Conservation (phyloP, 148 eudicot species). For the Bassia scoparia region DNA sequence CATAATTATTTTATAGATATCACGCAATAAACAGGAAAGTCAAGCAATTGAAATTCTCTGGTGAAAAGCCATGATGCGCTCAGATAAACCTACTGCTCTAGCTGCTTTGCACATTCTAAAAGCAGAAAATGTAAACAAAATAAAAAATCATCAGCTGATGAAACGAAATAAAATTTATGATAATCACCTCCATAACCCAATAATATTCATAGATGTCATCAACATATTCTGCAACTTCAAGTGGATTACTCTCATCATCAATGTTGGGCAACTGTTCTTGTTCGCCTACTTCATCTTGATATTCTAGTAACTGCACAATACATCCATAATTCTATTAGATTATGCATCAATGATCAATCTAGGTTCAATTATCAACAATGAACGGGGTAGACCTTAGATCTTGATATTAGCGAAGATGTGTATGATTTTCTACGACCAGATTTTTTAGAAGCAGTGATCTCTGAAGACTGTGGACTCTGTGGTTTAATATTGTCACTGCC, state of each 20-base stretch:
- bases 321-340: slow-evolving; percentile 14
- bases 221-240: slow-evolving; percentile 90
- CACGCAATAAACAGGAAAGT: neutral
- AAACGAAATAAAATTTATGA: slow-evolving; percentile 1
- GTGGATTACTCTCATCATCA: slow-evolving; percentile 71
- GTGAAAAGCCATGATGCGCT: neutral
- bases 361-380: neutral
- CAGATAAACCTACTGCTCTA: neutral
- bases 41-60: neutral
- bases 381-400: slow-evolving; percentile 56
- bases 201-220: slow-evolving; percentile 89
- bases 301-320: slow-evolving; percentile 46
- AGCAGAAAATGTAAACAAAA: neutral
- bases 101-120: neutral
- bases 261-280: slow-evolving; percentile 51
- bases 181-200: slow-evolving; percentile 77
- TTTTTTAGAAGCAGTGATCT: slow-evolving; percentile 34
- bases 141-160: neutral
- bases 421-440: slow-evolving; percentile 72
- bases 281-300: slow-evolving; percentile 28
- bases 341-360: neutral
- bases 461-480: slow-evolving; percentile 25
- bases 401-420: slow-evolving; percentile 54
- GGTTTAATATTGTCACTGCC: slow-evolving; percentile 22
- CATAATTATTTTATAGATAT: neutral